Evolutionary conservation across 1,284 basidiomycete genomes (phyloP), one percentile per base, ranked within the genome.

Genomic region (Ustilago esculenta): DNA sequence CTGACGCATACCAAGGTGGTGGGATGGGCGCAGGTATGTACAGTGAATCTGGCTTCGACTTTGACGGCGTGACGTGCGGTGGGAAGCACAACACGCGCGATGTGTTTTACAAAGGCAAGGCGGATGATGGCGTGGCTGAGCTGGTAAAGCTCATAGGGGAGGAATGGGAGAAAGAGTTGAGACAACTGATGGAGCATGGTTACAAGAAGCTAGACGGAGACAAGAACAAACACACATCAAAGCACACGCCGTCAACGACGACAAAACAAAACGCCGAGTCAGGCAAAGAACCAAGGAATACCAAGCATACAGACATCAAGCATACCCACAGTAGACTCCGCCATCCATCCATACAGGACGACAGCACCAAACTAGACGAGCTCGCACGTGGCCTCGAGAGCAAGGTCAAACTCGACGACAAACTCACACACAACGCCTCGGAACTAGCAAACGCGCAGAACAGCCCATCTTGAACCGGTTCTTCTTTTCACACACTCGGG

Each of bases 1-100:
- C 75, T 50, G 72, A 81, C 48, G 84, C 84, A 1, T 83, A 83
- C 43, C 75, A 78, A 1, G 84, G 84, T 49, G 78, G 79, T 4
- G 83, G 77, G 5, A 65, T 76, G 63, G 52, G 66, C 15, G 46
- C 46, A 6, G 51, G 44, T 5, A 47, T 57, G 36, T 51, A 63
- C 27, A 64, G 52, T 37, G 74, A 77, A 35, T 43, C 47, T 10
- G 80, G 80, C 0, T 81, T 81, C 41, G 80, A 81, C 32, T 81
- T 81, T 47, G 65, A 73, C 11, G 76, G 76, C 4, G 34, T 60
- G 27, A 59, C 72, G 4, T 58, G 52, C n/a, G 61, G 63, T 4
- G 74, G 65, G 8, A 37, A 32, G 46, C 42, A 58, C 23, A 43
- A 43, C 18, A 58, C 75, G 2, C 44, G 80, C 5, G 80, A 81